Evolutionary conservation across 768 basidiomycete genomes (phyloP), one percentile per base, ranked within the genome.

Genomic region (Panus rudis): DNA sequence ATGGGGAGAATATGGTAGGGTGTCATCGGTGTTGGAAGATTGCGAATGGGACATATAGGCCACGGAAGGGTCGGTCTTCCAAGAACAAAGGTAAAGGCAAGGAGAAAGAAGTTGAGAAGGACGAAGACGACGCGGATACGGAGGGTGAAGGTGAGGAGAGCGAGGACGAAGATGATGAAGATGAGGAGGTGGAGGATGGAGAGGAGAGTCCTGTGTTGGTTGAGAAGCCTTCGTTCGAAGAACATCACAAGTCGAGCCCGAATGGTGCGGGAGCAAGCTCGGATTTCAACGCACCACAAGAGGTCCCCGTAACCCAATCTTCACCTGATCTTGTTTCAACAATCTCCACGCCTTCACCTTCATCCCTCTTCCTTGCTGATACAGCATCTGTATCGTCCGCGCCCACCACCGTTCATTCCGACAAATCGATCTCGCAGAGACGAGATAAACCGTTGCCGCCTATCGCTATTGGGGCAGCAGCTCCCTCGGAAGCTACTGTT

Each of bases 11-110:
- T 53, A 84, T 82, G 67, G 92, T 96, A 41, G 92, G 92, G 0
- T 98, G 93, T 60, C 75, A 84, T 50, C 74, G 84, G 40, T 98
- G 93, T 64, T 98, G 93, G 93, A 92, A 91, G 69, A 81, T 91
- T 26, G 79, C 77, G 43, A 78, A 91, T 55, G 84, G 85, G 14
- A 61, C 72, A 44, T 76, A 80, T 50, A 59, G 65, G 35, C 64
- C 63, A 0, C 46, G 37, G n/a, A n/a, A n/a, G n/a, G n/a, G n/a
- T n/a, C n/a, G n/a, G n/a, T n/a, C n/a, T n/a, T n/a, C n/a, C n/a
- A n/a, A n/a, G 28, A 6, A 39, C 28, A 16, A 24, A 24, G 16
- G 17, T 21, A 6, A 31, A 23, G 8, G 38, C 27, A 6, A 45
- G 39, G n/a, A 26, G 35, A 10, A 44, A 43, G n/a, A 41, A 39